Base-by-base conservation (phyloP, 2,329 filamentous ascomycete species). In the Claviceps sp. region DNA sequence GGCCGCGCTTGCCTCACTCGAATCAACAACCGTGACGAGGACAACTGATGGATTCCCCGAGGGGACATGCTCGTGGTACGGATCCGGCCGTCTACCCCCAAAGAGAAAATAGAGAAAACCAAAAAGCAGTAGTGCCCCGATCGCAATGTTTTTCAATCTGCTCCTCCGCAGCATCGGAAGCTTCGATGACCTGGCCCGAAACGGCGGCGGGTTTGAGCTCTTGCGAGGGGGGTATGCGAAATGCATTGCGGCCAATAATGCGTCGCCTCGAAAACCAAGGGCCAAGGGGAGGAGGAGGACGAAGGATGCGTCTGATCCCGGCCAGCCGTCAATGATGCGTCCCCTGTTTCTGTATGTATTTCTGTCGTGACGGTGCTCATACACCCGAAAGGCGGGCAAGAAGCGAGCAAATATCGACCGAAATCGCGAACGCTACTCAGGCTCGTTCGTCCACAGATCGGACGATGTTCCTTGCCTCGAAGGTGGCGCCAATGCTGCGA, bases 161-260 rank as follows among this genome's bases (percentile, higher is more conserved):
- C 76, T 80, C 59, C 80, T 77, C 56, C 85, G 79, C 56, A 80
- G 62, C 54, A 72, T 61, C 47, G 79, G 64, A 20, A 72, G 66
- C 59, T 74, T 70, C 62, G 81, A 71, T 57, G 77, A 75, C 62
- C 81, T 76, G 47, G 78, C 74, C 57, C 76, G 75, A 69, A 87
- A 91, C 34, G 84, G 82, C 58, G 82, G 80, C 58, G 85, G 81
- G 63, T 85, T 82, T 58, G 87, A 91, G 63, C 79, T 82, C 71
- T 91, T 95, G 67, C 89, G 85, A 62, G 88, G 81, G 52, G 89
- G 89, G 61, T 94, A 83, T 57, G 90, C 89, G 75, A 91, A 89
- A 68, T 95, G 90, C 89, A 95, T 93, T 60, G 61, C 73, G 62
- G 55, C 57, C 49, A 20, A 43, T 44, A 43, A 22, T 43, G 26